Base-by-base conservation (phyloP, 495 filamentous ascomycete species). In the Ramalina intermedia region DNA sequence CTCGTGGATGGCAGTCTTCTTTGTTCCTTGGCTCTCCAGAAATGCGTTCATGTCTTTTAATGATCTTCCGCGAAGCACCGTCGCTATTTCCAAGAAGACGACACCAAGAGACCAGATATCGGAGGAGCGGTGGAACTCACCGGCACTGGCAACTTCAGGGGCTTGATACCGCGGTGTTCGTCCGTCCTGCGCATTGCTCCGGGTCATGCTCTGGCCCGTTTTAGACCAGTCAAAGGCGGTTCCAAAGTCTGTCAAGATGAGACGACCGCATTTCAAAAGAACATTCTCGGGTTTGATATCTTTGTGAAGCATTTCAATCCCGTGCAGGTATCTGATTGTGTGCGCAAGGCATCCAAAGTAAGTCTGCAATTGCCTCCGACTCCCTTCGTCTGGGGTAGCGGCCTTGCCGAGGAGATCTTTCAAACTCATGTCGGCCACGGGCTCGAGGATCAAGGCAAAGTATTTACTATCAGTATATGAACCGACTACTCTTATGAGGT, bases 231-330 rank as follows among this genome's bases (percentile, higher is more conserved):
- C 63, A 37, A 45, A 47, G 11, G 66, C 57, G 7, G 61, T 57
- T 2, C 68, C 66, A 55, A 72, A 72, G 47, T 72, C 69, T 17
- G 69, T 55, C 9, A 71, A 50, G 17, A 59, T 58, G 16, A 72
- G 55, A 7, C 44, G 50, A 8, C 47, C 54, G 27, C 43, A 42
- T 18, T 67, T 56, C 13, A 72, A 48, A 14, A 71, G 55, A 14
- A 72, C 65, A 42, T 72, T 70, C 40, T 58, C 48, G 3, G 69
- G 69, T 51, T 72, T 72, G 48, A 72, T 61, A 48, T 72, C 68
- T 40, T 58, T 55, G 53, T 71, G 69, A 1, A 43, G 41, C 14
- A 51, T 41, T 29, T 58, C 43, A 18, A 56, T 39, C 6, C 50
- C 43, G 50, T 72, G 69, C 17, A 72, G 51, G 54, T 61, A 69